Evolutionary conservation across 352 stramenopile genomes (phyloP), one percentile per base, ranked within the genome.

Genomic region (Phytopythium mirpurense): DNA sequence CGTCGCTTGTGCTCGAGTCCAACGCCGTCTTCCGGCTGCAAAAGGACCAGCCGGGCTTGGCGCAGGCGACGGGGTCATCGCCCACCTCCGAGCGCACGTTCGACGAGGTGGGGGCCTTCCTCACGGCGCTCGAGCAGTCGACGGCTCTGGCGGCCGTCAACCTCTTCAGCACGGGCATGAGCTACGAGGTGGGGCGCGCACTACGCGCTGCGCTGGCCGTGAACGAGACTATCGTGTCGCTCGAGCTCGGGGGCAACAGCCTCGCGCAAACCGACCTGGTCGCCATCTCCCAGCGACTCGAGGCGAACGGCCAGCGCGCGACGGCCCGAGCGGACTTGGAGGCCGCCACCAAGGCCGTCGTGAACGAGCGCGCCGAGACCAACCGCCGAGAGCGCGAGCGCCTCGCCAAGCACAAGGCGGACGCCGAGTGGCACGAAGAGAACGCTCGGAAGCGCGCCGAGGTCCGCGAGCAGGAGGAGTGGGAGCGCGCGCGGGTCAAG

Each of bases 91-190:
- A 21, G 16, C 19, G 6, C 7, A 41, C 21, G n/a, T 62, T 71
- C 36, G 42, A 48, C 19, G 41, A 63, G 10, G 57, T 86, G 16
- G 60, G 77, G 35, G 42, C 65, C 14, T 88, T 85, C 36, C 68
- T 67, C 10, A 37, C 61, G 2, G 64, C 72, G 9, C 40, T 88
- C 24, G 62, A 63, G 2, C 16, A 44, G 12, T 84, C 68, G 27
- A 63, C 26, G 19, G 68, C 72, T n/a, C 63, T 90, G 29, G 74
- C 67, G 7, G 59, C 66, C 0, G 54, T 90, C 19, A 86, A 81
- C 15, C 42, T 90, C 24, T 90, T 84, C 59, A 75, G 66, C 47
- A 88, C 72, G 10, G 66, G 78, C 2, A 83, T 88, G 44, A 67
- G 58, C 18, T 56, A 70, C 41, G 79, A 90, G 31, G 63, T 71